Conservation (phyloP, 257 asterid species). For the Coffea canephora region DNA sequence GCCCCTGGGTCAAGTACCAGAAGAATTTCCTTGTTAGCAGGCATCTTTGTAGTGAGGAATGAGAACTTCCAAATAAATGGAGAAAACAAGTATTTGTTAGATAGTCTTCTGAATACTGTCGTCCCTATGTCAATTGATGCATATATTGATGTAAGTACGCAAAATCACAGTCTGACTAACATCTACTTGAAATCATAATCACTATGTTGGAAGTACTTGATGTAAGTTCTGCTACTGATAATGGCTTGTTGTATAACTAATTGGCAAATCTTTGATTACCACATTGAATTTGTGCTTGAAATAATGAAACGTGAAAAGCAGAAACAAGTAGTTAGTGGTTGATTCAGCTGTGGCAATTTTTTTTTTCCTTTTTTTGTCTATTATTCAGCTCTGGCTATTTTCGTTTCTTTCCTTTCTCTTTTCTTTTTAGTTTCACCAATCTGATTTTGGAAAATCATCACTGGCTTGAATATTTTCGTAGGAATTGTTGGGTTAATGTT, state of each 20-base stretch:
- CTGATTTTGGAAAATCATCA: neutral
- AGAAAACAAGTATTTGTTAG: neutral
- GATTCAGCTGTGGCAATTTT: neutral
- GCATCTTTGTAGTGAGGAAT: neutral
- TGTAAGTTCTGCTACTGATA: neutral
- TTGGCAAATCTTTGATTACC: neutral
- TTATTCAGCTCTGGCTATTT: neutral
- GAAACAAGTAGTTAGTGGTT: neutral
- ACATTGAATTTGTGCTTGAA: neutral
- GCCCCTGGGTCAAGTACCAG: neutral
- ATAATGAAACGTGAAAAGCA: neutral
- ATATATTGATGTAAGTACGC: too few species aligned
- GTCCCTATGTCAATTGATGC: too few species aligned
- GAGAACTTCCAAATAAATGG: neutral
- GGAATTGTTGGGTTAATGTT: neutral
- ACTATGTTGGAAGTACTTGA: neutral
- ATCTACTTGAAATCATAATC: neutral
- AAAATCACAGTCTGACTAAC: neutral
- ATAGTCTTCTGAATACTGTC: neutral
- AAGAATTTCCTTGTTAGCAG: neutral
- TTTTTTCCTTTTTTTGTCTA: neutral
- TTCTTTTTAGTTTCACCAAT: neutral
- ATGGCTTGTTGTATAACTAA: neutral
- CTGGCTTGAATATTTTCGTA: neutral
- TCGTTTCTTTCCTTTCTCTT: neutral